Conservation (phyloP, 345 rosid species). For the Hibiscus tridactylites region DNA sequence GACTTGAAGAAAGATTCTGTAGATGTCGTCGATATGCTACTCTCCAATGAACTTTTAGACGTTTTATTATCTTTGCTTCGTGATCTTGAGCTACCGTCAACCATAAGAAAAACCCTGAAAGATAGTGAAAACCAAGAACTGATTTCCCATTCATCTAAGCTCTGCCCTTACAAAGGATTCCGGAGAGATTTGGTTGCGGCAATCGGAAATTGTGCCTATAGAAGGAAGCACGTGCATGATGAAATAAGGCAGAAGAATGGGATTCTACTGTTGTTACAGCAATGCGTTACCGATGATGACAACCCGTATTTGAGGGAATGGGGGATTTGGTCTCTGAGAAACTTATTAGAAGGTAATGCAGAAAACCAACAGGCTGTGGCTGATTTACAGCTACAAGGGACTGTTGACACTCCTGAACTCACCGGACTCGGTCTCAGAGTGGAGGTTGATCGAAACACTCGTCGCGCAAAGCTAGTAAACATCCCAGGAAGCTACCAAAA, state of each 20-base stretch:
- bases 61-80: constrained; percentile 40
- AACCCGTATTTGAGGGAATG: constrained; percentile 77
- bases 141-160: constrained; percentile 16
- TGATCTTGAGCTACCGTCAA: constrained; percentile 60
- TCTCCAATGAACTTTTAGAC: constrained; percentile 45
- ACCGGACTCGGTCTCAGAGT: constrained; percentile 59
- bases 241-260: constrained; percentile 55
- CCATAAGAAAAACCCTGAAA: constrained; percentile 45
- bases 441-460: constrained; percentile 49
- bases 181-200: constrained; percentile 72
- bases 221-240: constrained; percentile 62
- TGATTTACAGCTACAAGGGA: constrained; percentile 70
- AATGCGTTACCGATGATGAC: constrained; percentile 64
- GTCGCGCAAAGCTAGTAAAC: constrained; percentile 69
- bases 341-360: constrained; percentile 60
- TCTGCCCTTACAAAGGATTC: constrained; percentile 67
- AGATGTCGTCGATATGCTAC: constrained; percentile 30
- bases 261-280: constrained; percentile 55
- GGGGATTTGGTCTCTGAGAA: constrained; percentile 74
- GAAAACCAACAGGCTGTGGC: constrained; percentile 56
- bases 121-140: constrained; percentile 20
- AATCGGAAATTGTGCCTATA: constrained; percentile 61
- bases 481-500: constrained; percentile 20
- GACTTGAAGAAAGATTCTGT: constrained; percentile 18
- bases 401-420: constrained; percentile 61